Conservation (phyloP, 495 filamentous ascomycete species). For the Trichoderma gamsii region DNA sequence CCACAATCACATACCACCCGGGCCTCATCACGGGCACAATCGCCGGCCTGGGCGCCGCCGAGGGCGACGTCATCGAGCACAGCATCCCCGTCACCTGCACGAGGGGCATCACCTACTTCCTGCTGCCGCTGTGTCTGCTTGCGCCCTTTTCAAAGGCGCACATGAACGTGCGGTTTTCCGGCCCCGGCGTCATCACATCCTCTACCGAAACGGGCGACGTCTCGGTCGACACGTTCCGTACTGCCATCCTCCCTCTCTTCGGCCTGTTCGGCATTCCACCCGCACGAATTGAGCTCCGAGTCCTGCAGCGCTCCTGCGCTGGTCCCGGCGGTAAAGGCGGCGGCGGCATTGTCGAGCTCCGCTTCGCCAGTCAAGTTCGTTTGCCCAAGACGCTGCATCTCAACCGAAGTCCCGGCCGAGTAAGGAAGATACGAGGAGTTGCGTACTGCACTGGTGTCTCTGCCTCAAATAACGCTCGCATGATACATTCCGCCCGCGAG, state of each 20-base stretch:
- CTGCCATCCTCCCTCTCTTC: conserved; percentile 84
- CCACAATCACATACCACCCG: conserved; percentile 81
- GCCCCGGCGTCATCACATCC: conserved; percentile 88
- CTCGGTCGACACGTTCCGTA: conserved; percentile 86
- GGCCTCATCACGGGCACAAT: conserved; percentile 82
- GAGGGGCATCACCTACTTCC: conserved; percentile 85
- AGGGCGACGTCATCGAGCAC: conserved; percentile 69
- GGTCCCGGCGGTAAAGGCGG: conserved; percentile 68
- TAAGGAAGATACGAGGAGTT: conserved; percentile 86
- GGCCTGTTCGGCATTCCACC: conserved; percentile 78
- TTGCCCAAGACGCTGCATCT: conserved; percentile 93
- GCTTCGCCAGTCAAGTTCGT: conserved; percentile 86
- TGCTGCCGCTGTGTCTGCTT: conserved; percentile 80
- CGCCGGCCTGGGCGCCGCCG: conserved; percentile 56
- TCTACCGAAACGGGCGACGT: conserved; percentile 76
- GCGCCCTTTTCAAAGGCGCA: conserved; percentile 89
- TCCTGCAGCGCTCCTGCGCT: conserved; percentile 70
- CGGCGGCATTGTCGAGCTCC: conserved; percentile 84
- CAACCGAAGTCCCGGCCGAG: conserved; percentile 66
- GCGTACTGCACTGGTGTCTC: conserved; percentile 87
- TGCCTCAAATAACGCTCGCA: conserved; percentile 84
- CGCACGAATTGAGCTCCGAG: conserved; percentile 78
- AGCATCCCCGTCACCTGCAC: conserved; percentile 66
- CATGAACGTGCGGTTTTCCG: conserved; percentile 81
- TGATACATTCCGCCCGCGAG: conserved; percentile 86